phyloP scores from a whole-genome alignment of 495 filamentous ascomycete genomes.

The Lineolata rhizophorae region DNA sequence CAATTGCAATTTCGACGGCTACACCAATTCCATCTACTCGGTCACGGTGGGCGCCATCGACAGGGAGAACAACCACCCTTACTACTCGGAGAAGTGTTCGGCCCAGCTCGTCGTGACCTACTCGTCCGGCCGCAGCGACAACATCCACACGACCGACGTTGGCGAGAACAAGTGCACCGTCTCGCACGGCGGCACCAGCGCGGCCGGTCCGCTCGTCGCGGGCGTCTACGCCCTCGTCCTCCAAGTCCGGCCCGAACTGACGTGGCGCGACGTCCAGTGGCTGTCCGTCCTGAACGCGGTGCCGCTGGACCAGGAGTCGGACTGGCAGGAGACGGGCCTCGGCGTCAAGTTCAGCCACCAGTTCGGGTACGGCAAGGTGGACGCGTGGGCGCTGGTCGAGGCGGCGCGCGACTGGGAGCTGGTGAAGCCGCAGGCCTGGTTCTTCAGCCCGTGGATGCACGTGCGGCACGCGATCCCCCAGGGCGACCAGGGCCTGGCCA shows the following conservation, averaged over 20 bases:
- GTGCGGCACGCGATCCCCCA: slow-evolving; percentile 74
- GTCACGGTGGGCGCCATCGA: slow-evolving; percentile 93
- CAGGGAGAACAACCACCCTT: slow-evolving; percentile 60
- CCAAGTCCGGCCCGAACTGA: slow-evolving; percentile 63
- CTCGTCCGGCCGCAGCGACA: slow-evolving; percentile 69
- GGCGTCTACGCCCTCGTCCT: slow-evolving; percentile 88
- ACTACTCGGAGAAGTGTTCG: slow-evolving; percentile 90
- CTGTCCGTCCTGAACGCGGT: slow-evolving; percentile 68
- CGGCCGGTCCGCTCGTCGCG: slow-evolving; percentile 77
- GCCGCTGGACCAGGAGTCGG: slow-evolving; percentile 48
- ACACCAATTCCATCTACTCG: slow-evolving; percentile 98
- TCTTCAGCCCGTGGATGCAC: slow-evolving; percentile 74
- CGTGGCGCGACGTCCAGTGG: slow-evolving; percentile 90
- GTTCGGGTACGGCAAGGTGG: slow-evolving; percentile 88
- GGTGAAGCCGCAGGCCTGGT: slow-evolving; percentile 97
- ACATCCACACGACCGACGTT: slow-evolving; percentile 93
- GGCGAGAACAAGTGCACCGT: slow-evolving; percentile 56
- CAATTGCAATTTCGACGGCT: slow-evolving; percentile 98
- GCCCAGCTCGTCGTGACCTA: slow-evolving; percentile 91
- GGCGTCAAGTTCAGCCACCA: slow-evolving; percentile 82
- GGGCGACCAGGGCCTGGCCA: slow-evolving; percentile 58
- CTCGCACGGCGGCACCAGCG: slow-evolving; percentile 84
- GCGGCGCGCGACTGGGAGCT: slow-evolving; percentile 63
- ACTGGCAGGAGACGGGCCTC: slow-evolving; percentile 59
- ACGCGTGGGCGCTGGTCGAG: slow-evolving; percentile 69